Conservation (phyloP, 768 basidiomycete genomes). For the Coprinellus micaceus region DNA sequence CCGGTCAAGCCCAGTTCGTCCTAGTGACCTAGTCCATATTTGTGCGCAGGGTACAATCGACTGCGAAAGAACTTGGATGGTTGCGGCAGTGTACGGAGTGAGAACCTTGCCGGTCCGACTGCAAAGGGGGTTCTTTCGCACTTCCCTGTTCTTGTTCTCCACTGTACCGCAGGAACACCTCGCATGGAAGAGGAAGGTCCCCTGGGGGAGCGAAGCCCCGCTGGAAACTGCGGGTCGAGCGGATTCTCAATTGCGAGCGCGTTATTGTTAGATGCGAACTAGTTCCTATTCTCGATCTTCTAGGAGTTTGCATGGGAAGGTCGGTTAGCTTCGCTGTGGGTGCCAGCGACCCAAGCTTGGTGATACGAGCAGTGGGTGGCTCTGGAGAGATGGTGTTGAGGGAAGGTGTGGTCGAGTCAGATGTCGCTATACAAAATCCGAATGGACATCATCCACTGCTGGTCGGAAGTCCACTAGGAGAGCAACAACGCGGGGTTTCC, state of each 20-base stretch:
- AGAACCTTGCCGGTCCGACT: conserved; percentile 5
- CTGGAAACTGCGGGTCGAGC: neutral
- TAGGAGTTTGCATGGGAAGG: neutral
- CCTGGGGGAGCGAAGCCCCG: neutral
- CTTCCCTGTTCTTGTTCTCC: neutral
- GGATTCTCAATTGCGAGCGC: neutral
- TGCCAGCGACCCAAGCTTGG: too few species aligned
- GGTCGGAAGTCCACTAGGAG: too few species aligned
- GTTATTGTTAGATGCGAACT: neutral
- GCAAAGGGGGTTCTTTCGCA: neutral
- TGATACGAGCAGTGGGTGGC: too few species aligned
- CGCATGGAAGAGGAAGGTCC: neutral
- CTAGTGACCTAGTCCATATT: too few species aligned
- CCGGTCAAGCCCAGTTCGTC: neutral
- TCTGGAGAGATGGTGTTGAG: too few species aligned
- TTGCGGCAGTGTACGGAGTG: neutral
- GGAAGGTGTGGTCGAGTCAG: too few species aligned
- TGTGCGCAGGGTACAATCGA: too few species aligned
- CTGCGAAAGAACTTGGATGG: neutral
- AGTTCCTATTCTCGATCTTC: conserved; percentile 1
- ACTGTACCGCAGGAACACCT: neutral
- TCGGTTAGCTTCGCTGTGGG: neutral
- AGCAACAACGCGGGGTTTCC: neutral
- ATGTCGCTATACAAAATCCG: too few species aligned
- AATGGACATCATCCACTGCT: too few species aligned